phyloP scores from a whole-genome alignment of 176 grass and related monocot species.

The Rhynchospora tenuis region DNA sequence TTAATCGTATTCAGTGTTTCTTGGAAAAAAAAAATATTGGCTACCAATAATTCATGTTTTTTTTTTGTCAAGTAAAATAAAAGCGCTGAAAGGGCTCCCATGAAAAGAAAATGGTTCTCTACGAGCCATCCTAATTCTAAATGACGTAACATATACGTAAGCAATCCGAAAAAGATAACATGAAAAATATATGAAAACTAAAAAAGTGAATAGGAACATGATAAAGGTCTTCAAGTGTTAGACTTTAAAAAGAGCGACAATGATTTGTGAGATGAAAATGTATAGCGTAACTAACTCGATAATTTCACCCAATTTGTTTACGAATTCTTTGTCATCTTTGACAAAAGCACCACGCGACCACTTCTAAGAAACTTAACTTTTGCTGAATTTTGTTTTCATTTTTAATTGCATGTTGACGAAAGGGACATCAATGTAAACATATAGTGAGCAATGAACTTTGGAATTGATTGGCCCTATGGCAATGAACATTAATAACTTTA shows the following conservation, averaged over 20 bases:
- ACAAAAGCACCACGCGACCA: background rate
- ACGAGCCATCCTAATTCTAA: background rate
- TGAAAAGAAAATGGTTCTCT: background rate
- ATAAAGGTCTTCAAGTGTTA: slow-evolving; percentile 1
- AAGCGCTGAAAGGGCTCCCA: background rate
- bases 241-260: slow-evolving; percentile 10
- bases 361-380: background rate
- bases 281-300: slow-evolving; percentile 13
- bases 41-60: too few species aligned
- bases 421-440: background rate
- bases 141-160: slow-evolving; percentile 4
- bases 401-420: background rate
- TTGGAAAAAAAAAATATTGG: too few species aligned
- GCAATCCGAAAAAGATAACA: slow-evolving; percentile 2
- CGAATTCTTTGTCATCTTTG: background rate
- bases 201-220: slow-evolving; percentile 8
- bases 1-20: too few species aligned
- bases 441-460: background rate
- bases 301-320: slow-evolving; percentile 1
- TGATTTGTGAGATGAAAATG: slow-evolving; percentile 14
- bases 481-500: background rate
- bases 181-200: slow-evolving; percentile 10
- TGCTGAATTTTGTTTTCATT: background rate
- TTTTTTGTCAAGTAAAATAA: background rate
- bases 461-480: background rate